phyloP scores from a whole-genome alignment of 1,284 basidiomycete genomes.

The Phenoliferia sp. region DNA sequence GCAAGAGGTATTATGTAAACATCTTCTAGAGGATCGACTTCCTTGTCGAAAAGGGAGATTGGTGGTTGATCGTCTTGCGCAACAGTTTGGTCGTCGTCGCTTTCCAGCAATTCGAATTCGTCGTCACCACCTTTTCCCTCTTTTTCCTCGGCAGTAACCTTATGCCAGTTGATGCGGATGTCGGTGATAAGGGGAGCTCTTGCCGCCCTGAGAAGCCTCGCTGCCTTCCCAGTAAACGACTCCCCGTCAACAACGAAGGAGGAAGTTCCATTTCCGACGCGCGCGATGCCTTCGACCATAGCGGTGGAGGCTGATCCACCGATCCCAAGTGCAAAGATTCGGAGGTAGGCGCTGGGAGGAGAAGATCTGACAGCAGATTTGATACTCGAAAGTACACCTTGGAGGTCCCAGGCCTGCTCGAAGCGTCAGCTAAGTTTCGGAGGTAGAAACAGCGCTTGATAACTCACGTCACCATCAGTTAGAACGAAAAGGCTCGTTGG shows the following conservation, averaged over 20 bases:
- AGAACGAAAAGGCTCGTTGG: constrained; percentile 36
- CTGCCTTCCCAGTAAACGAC: constrained; percentile 18
- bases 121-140: neutral
- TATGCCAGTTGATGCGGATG: constrained; percentile 3
- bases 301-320: constrained; percentile 23
- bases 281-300: constrained; percentile 22
- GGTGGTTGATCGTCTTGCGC: neutral
- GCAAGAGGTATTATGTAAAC: neutral
- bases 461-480: constrained; percentile 35
- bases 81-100: neutral
- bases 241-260: constrained; percentile 22
- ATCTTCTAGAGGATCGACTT: constrained; percentile 5
- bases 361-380: neutral
- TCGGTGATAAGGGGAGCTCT: constrained; percentile 8
- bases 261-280: constrained; percentile 12
- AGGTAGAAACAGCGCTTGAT: too few species aligned
- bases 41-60: constrained; percentile 14
- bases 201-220: constrained; percentile 15
- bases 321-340: constrained; percentile 36
- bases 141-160: neutral
- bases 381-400: constrained; percentile 16
- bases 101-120: constrained; percentile 1
- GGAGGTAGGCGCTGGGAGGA: constrained; percentile 8
- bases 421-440: neutral
- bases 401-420: constrained; percentile 28